phyloP scores from a whole-genome alignment of 208 protist species.

The Trypanosoma cruzi region DNA sequence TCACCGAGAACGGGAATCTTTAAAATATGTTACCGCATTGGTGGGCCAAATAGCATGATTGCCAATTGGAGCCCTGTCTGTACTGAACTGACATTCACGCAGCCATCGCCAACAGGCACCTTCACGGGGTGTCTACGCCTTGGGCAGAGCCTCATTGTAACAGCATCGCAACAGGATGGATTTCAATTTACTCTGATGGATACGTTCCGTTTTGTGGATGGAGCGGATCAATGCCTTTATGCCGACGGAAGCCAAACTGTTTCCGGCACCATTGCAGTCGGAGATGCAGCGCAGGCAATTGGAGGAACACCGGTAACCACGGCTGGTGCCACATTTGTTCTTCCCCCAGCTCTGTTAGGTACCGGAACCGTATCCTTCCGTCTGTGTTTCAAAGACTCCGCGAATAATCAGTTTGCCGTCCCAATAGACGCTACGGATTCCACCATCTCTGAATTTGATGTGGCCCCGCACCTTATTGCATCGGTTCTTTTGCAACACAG shows the following conservation, averaged over 20 bases:
- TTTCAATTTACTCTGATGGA: slow-evolving; percentile 34
- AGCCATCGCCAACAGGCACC: slow-evolving; percentile 46
- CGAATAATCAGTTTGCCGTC: slow-evolving; percentile 80
- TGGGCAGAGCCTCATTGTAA: slow-evolving; percentile 60
- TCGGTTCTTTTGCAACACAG: slow-evolving; percentile 27
- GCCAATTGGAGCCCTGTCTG: slow-evolving; percentile 89
- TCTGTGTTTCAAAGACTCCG: slow-evolving; percentile 83
- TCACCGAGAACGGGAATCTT: slow-evolving; percentile 47
- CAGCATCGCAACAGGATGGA: slow-evolving; percentile 25
- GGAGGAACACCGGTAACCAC: slow-evolving; percentile 38
- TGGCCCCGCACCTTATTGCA: slow-evolving; percentile 47
- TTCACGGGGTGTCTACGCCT: slow-evolving; percentile 60
- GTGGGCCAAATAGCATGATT: slow-evolving; percentile 25
- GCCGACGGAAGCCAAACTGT: slow-evolving; percentile 31
- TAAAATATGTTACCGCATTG: slow-evolving; percentile 90
- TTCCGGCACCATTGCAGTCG: slow-evolving; percentile 44
- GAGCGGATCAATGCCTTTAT: slow-evolving; percentile 52
- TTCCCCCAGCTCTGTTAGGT: slow-evolving; percentile 65
- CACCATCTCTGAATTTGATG: slow-evolving; percentile 36
- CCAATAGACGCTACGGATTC: slow-evolving; percentile 44
- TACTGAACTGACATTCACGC: slow-evolving; percentile 34
- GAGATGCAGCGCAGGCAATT: slow-evolving; percentile 43
- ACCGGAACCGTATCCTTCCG: slow-evolving; percentile 52
- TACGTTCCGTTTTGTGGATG: slow-evolving; percentile 59
- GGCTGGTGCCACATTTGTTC: slow-evolving; percentile 16